Evolutionary conservation across 2,329 filamentous ascomycete genomes (phyloP).

Genomic region (Penicillium sp.): DNA sequence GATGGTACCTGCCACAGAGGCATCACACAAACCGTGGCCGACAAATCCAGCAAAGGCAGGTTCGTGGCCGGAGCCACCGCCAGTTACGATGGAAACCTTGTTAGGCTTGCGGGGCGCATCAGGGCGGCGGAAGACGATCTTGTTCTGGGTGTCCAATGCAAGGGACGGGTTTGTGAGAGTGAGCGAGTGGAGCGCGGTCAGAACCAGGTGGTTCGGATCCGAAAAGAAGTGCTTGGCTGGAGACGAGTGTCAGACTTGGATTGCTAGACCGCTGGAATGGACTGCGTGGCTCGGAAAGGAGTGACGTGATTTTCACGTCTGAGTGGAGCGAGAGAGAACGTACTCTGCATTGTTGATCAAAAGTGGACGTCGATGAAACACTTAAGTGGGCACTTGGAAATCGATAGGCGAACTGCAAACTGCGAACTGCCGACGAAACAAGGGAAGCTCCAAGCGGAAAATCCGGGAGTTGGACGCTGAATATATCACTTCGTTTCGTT

Average conservation of each 20-base stretch:
- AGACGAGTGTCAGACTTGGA: slow-evolving; percentile 5
- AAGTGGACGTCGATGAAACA: too few species aligned
- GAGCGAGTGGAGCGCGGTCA: slow-evolving; percentile 69
- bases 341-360: slow-evolving; percentile 38
- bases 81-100: slow-evolving; percentile 79
- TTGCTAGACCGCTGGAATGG: slow-evolving; percentile 4
- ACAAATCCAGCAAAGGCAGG: slow-evolving; percentile 85
- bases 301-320: slow-evolving; percentile 1
- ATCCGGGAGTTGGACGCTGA: too few species aligned
- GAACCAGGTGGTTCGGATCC: slow-evolving; percentile 75
- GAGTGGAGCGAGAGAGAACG: slow-evolving; percentile 13
- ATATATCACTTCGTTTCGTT: too few species aligned
- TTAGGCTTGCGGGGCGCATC: slow-evolving; percentile 44
- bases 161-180: slow-evolving; percentile 82
- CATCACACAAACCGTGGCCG: slow-evolving; percentile 73
- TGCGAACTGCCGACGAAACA: too few species aligned
- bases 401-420: too few species aligned
- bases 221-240: slow-evolving; percentile 80
- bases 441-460: too few species aligned
- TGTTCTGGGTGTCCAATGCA: slow-evolving; percentile 73
- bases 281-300: slow-evolving; percentile 9
- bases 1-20: slow-evolving; percentile 80
- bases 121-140: slow-evolving; percentile 75
- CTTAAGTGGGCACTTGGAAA: too few species aligned
- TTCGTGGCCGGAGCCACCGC: slow-evolving; percentile 87